Base-by-base conservation (phyloP, 2,329 filamentous ascomycete genomes). In the Ophiostoma populinum region DNA sequence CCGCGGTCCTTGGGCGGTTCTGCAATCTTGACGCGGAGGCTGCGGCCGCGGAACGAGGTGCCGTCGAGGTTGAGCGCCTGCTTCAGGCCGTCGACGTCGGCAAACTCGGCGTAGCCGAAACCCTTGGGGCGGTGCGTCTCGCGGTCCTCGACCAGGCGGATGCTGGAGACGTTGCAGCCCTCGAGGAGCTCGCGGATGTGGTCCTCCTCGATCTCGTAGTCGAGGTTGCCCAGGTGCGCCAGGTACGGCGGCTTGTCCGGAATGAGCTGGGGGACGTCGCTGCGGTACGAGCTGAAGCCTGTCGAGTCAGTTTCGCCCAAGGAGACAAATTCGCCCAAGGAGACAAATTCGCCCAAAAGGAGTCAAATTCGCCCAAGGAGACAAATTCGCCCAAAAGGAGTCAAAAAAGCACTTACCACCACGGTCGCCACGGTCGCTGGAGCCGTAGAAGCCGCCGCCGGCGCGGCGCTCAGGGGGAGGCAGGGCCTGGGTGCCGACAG, bases 41-140 rank as follows among this genome's bases (percentile, higher is more conserved):
- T 80, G 47, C 90, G 78, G 47, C 85, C 85, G 55, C 92, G 79
- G 56, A 95, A 86, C 40, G 72, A 75, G 41, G 73, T 66, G 48
- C 83, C 81, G 50, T 86, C 86, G 43, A 90, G 69, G 40, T 75
- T 72, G 44, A 98, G 69, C 38, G 90, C 90, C 59, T 85, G 79
- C 65, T 92, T 92, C 50, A 98, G 64, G 40, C 87, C 87, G 33
- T 95, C 87, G 29, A 90, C 62, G 34, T 74, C 77, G 45, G 67
- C 74, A 51, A 98, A 98, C 57, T 98, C 90, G 45, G 92, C 87
- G 55, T 98, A 98, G 42, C 87, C 90, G 50, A 98, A 98, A 32
- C 90, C 90, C 65, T 98, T 98, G 45, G 90, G 90, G 51, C 86
- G 85, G 57, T 79, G 75, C 53, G 90, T 80, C 55, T 93, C 68